phyloP scores from a whole-genome alignment of 148 eudicot species.

The Heliamphora exappendiculata region DNA sequence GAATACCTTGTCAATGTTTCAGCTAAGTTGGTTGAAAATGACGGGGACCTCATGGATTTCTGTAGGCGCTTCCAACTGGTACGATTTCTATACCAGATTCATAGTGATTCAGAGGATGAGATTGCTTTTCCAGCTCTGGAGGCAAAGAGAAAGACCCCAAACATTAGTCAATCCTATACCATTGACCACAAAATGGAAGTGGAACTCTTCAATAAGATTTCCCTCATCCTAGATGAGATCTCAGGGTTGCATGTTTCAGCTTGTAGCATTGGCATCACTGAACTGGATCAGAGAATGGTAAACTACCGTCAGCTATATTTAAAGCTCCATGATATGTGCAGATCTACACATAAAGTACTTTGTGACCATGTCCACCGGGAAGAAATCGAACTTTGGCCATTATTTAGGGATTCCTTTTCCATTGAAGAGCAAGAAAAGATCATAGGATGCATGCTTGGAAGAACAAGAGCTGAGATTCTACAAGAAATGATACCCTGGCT shows the following conservation, averaged over 20 bases:
- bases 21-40: conserved; percentile 46
- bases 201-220: conserved; percentile 52
- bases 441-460: conserved; percentile 77
- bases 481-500: conserved; percentile 88
- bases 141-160: conserved; percentile 50
- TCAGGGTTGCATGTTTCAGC: conserved; percentile 28
- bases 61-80: conserved; percentile 42
- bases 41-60: conserved; percentile 44
- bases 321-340: conserved; percentile 61
- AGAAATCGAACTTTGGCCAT: conserved; percentile 81
- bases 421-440: conserved; percentile 80
- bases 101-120: conserved; percentile 81
- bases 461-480: conserved; percentile 65
- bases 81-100: conserved; percentile 48
- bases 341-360: conserved; percentile 50
- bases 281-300: conserved; percentile 17
- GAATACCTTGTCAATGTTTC: conserved; percentile 55
- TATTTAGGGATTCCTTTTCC: conserved; percentile 62
- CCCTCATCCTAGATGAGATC: conserved; percentile 46
- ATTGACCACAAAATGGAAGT: conserved; percentile 75
- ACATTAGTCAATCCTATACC: conserved; percentile 63
- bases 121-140: conserved; percentile 92
- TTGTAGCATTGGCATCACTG: conserved; percentile 17
- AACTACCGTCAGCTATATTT: conserved; percentile 45
- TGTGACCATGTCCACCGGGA: conserved; percentile 71